Base-by-base conservation (phyloP, 345 rosid genomes). In the Orychophragmus violaceus region DNA sequence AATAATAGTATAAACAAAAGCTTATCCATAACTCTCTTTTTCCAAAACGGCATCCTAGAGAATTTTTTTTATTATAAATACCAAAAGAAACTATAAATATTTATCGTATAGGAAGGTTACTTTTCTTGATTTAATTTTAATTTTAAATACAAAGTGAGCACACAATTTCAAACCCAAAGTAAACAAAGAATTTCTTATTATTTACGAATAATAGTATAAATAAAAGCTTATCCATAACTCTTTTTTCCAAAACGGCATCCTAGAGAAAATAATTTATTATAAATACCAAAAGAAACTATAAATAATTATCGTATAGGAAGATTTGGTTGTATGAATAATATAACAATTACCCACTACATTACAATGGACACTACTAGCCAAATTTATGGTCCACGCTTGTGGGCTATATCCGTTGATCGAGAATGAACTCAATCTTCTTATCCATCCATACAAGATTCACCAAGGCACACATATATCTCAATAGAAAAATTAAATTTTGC, bases 351-450 rank as follows among this genome's bases (percentile, higher is more conserved):
- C 22, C 37, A 33, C 28, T 24, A 8, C 3, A 11, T 23, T 44
- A 19, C 5, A 24, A 17, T 49, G 72, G 29, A 36, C 23, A 36
- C 23, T 49, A 36, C 23, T 49, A 17, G 66, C 65, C 57, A 48
- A 35, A 58, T n/a, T 48, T 24, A 68, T 25, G 65, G 72, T 58
- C 65, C 65, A 58, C 39, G 49, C 39, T 48, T 58, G 58, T 59
- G 41, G 41, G 51, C 23, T 19, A 19, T 21, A 29, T 29, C 54
- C 62, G 21, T 14, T 54, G 33, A 66, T 39, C 41, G 42, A 54
- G 8, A 11, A 49, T 24, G 17, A 51, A 29, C 37, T 16, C 56
- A 23, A 44, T 44, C 55, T 48, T 49, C 68, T 66, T 66, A 29
- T 66, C 62, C 53, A 18, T 14, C 29, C 19, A 3, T 27, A 27